A percentile compares a stretch with the other conserved stretches of the same genome.
These are phyloP conservation scores for Aspergillus carbonarius DNA, from an alignment of 2,329 filamentous ascomycete genomes.

Conservation along the genomic window DNA sequence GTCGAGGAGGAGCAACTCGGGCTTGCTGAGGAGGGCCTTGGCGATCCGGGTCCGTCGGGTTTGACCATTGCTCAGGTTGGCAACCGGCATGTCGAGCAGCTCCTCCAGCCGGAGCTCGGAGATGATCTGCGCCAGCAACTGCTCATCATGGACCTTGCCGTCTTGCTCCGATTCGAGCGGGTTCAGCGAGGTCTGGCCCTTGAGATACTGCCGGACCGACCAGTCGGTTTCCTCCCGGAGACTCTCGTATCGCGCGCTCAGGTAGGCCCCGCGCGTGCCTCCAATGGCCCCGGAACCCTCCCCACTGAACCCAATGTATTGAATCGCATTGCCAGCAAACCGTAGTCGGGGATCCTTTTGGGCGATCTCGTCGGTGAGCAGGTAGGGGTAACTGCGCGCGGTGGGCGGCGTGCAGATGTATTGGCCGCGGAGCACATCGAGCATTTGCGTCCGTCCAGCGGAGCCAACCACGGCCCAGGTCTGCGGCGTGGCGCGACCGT, in stretches of 20 bases:
- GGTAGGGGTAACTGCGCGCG: constrained; percentile 74
- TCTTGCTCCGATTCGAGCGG: constrained; percentile 58
- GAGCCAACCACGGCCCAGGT: constrained; percentile 85
- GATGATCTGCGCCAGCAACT: constrained; percentile 63
- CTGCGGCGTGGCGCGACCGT: constrained; percentile 40
- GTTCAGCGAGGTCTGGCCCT: constrained; percentile 81
- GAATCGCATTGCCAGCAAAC: constrained; percentile 67
- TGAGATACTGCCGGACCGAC: constrained; percentile 75
- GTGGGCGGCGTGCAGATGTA: constrained; percentile 73
- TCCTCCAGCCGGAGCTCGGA: constrained; percentile 66
- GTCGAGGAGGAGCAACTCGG: constrained; percentile 81
- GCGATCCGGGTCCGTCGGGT: constrained; percentile 84
- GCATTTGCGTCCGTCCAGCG: constrained; percentile 76
- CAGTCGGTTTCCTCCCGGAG: constrained; percentile 84
- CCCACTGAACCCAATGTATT: constrained; percentile 86
- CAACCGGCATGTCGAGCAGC: constrained; percentile 76
- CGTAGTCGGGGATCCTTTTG: constrained; percentile 52
- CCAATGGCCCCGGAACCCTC: constrained; percentile 57
- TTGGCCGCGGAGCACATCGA: constrained; percentile 74
- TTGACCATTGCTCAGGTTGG: constrained; percentile 92
- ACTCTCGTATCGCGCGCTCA: constrained; percentile 89
- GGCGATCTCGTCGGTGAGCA: constrained; percentile 63
- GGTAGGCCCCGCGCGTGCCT: constrained; percentile 67
- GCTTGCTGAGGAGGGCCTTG: constrained; percentile 73
- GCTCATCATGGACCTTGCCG: constrained; percentile 50